These are phyloP conservation scores for Malassezia restricta DNA, from an alignment of 1,284 basidiomycete species.

Conservation along the genomic window DNA sequence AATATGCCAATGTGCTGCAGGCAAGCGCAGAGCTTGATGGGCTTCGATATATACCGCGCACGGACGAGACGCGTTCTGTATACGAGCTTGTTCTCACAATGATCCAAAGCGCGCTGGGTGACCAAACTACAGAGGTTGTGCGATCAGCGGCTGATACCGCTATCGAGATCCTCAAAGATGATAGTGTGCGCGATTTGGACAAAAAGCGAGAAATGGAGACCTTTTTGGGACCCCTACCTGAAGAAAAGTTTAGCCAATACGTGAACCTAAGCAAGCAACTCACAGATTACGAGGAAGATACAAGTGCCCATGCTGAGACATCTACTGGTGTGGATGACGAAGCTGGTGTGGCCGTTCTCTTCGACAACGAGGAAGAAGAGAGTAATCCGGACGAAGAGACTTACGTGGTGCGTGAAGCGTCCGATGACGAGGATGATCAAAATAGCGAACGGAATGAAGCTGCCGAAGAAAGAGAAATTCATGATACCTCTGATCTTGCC, in stretches of 20 bases:
- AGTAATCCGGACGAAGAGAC: constrained; percentile 79
- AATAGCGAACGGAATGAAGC: constrained; percentile 47
- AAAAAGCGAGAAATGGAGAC: constrained; percentile 89
- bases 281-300: constrained; percentile 76
- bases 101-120: constrained; percentile 60
- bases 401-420: constrained; percentile 55
- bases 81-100: constrained; percentile 82
- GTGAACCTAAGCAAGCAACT: constrained; percentile 85
- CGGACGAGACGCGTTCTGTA: constrained; percentile 82
- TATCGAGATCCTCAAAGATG: constrained; percentile 79
- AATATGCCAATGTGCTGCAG: constrained; percentile 48
- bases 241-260: constrained; percentile 73
- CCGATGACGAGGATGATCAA: constrained; percentile 59
- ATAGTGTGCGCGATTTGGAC: constrained; percentile 86
- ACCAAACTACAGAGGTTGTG: constrained; percentile 89
- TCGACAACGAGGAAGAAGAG: constrained; percentile 57
- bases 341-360: constrained; percentile 45
- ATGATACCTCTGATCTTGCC: constrained; percentile 49
- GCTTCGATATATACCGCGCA: constrained; percentile 77
- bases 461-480: constrained; percentile 51
- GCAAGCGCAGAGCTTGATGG: constrained; percentile 72
- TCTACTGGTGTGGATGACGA: constrained; percentile 69
- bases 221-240: constrained; percentile 59
- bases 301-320: constrained; percentile 31
- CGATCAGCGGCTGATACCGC: constrained; percentile 84